Percentiles rank a stretch among this genome's conserved stretches.
Conservation (phyloP, 2,329 filamentous ascomycete species). For the Aspergillus fischeri region DNA sequence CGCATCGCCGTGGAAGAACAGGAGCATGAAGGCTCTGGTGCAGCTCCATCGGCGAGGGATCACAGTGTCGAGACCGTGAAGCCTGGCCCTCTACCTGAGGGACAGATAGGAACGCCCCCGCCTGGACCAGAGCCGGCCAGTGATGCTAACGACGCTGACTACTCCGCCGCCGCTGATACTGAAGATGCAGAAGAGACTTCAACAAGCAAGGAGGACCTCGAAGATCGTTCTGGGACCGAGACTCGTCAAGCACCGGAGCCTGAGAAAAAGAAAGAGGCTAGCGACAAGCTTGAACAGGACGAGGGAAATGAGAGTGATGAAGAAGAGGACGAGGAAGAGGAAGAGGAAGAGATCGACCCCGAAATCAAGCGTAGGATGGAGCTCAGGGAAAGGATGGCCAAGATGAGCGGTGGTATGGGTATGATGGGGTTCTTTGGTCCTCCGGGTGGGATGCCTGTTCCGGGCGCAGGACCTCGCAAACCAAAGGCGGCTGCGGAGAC, state of each 20-base stretch:
- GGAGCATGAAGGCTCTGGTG: constrained; percentile 27
- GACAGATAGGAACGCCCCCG: constrained; percentile 31
- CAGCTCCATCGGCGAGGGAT: constrained; percentile 31
- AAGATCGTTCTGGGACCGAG: constrained; percentile 47
- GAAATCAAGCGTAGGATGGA: constrained; percentile 83
- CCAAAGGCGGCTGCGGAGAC: constrained; percentile 42
- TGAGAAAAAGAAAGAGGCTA: constrained; percentile 38
- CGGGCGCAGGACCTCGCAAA: constrained; percentile 41
- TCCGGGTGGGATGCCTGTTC: constrained; percentile 56
- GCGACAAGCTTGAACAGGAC: constrained; percentile 41
- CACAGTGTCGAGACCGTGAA: constrained; percentile 33
- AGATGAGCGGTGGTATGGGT: constrained; percentile 96
- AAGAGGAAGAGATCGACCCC: constrained; percentile 82
- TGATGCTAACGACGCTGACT: constrained; percentile 63
- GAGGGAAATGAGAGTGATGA: constrained; percentile 49
- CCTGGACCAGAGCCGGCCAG: constrained; percentile 53
- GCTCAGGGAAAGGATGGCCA: constrained; percentile 90
- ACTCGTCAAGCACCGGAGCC: constrained; percentile 15
- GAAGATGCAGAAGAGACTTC: constrained; percentile 60
- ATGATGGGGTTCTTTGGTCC: constrained; percentile 91
- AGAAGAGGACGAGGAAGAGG: constrained; percentile 69
- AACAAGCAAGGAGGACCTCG: constrained; percentile 71
- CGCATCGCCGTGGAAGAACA: constrained; percentile 21
- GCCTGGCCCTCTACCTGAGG: constrained; percentile 31
- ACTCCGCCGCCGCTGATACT: constrained; percentile 60